Evolutionary conservation across 2,329 filamentous ascomycete species (phyloP).

Genomic region (Exophiala viscosa): DNA sequence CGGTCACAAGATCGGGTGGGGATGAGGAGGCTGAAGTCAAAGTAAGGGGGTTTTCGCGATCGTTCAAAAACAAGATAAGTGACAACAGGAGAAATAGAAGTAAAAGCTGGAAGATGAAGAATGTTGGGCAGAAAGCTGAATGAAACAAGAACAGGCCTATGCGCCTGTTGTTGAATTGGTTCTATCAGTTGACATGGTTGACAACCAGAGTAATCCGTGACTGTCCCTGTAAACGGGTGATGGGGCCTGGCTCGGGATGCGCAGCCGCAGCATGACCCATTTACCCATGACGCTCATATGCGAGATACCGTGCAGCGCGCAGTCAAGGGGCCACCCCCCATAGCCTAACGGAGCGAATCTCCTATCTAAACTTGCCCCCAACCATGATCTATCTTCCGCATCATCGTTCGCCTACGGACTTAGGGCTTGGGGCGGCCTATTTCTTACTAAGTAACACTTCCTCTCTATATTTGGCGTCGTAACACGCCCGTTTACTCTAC

Average conservation of each 20-base stretch:
- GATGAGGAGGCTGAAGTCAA: conserved; percentile 6
- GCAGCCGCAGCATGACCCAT: not conserved
- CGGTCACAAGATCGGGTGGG: conserved; percentile 10
- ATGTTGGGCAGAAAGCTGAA: conserved; percentile 1
- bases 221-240: not conserved
- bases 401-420: not conserved
- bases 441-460: too few species aligned
- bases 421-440: not conserved
- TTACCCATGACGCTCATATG: not conserved
- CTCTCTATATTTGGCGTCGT: too few species aligned
- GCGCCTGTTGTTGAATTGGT: not conserved
- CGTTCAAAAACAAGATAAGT: not conserved
- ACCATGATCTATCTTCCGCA: not conserved
- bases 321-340: not conserved
- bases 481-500: too few species aligned
- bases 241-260: too few species aligned
- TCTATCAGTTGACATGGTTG: not conserved
- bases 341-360: not conserved
- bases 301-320: not conserved
- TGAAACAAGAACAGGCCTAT: too few species aligned
- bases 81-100: not conserved
- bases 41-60: not conserved
- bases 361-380: not conserved
- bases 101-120: not conserved
- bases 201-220: conserved; percentile 7